Percentiles rank a stretch among this genome's conserved stretches.
Conservation (phyloP, 805 yeast species). For the Saccharomyces paradoxus region DNA sequence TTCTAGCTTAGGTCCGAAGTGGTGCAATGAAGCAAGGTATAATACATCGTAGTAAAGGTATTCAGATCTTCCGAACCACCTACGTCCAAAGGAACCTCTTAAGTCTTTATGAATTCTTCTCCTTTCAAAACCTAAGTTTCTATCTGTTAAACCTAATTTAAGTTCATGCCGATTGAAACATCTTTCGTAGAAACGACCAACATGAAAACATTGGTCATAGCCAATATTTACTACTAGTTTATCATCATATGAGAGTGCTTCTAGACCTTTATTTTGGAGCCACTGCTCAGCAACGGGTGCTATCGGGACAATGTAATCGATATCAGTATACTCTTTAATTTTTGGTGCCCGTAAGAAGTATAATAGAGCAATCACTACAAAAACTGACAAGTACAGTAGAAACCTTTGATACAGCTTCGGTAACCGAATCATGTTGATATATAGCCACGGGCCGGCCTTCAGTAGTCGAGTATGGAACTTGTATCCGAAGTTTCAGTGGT, state of each 20-base stretch:
- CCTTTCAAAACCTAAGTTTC: neutral
- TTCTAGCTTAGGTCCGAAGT: neutral
- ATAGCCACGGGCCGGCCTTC: neutral
- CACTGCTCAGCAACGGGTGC: neutral
- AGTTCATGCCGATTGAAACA: constrained; percentile 6
- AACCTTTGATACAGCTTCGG: constrained; percentile 4
- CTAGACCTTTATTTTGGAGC: constrained; percentile 3
- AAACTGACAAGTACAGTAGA: neutral
- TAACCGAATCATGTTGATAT: neutral
- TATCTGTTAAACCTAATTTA: neutral
- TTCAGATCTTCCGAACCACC: constrained; percentile 20
- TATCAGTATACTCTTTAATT: neutral
- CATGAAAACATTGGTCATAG: constrained; percentile 13
- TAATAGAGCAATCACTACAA: neutral
- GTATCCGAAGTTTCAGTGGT: neutral
- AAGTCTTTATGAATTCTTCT: constrained; percentile 17
- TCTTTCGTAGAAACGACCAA: constrained; percentile 9
- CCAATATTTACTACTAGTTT: constrained; percentile 16
- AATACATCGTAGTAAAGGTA: constrained; percentile 16
- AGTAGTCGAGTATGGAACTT: neutral
- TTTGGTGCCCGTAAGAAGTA: neutral
- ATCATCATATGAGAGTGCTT: neutral
- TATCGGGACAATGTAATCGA: neutral
- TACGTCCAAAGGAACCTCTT: constrained; percentile 11
- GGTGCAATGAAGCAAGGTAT: neutral